Evolutionary conservation across 1,139 yeast species (phyloP), one percentile per base, ranked within the genome.

Genomic region (Martiniozyma asiatica): DNA sequence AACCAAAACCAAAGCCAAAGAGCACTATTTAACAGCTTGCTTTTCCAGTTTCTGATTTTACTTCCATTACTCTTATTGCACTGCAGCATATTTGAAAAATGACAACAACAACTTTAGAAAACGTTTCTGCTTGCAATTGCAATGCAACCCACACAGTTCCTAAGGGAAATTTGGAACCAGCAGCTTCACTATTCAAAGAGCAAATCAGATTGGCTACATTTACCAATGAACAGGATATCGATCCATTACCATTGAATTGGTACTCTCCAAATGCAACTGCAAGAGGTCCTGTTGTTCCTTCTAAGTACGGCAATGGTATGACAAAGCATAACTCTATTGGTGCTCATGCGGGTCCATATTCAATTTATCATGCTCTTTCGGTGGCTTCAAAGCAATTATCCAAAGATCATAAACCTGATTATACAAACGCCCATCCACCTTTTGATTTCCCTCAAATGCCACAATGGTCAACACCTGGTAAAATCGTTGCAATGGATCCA

Each of bases 401-500:
- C 28, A 53, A 61, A 20, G 51, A 58, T 33, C 68, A 70, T 46
- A 50, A 51, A 31, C 73, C 78, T n/a, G 73, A 72, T 40, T 72
- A 64, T 46, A 65, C 74, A 30, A 68, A 71, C 45, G 63, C 77
- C 14, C 65, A 71, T 44, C 78, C 79, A n/a, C 73, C 73, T 6
- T 67, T 68, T 31, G 45, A 63, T 16, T 56, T 72, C 39, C 63
- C 63, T 8, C 69, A 66, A 29, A 65, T 63, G 37, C 60, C 66
- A 14, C 67, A 64, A 37, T 72, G 79, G 79, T 53, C 57, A 25
- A 67, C 61, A 32, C 46, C 53, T 14, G 64, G 63, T 39, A 71
- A 71, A 47, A 70, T 72, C 38, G 77, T 69, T 16, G 62, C 77
- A 2, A 54, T 72, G 61, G 79, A 72, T 44, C 76, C 77, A 14